Evolutionary conservation across 225 moss, liverwort and hornwort species (phyloP).

Genomic region (Neckera pumila): DNA sequence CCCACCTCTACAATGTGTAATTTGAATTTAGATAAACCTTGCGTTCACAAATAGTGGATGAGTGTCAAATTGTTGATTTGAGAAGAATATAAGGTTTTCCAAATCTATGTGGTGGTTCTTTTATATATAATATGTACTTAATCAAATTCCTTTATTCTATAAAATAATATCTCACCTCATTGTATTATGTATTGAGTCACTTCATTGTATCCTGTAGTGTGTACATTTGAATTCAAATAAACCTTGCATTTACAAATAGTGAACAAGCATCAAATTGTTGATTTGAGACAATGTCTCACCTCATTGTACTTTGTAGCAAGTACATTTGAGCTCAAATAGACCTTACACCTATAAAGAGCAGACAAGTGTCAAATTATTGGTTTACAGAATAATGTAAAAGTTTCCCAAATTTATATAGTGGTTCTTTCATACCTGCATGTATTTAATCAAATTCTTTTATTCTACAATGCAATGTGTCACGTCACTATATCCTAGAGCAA

Average conservation of each 20-base stretch:
- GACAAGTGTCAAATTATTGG: no score
- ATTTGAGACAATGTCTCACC: no score
- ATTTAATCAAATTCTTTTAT: not conserved
- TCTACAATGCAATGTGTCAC: accelerated
- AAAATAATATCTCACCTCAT: not conserved
- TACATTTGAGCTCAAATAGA: no score
- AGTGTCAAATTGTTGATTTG: not conserved
- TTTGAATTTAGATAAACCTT: accelerated
- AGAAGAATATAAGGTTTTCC: not conserved
- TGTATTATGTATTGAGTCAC: accelerated
- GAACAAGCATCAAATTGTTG: not conserved
- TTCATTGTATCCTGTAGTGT: accelerated
- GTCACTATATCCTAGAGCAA: accelerated
- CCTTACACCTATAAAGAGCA: no score
- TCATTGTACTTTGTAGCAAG: no score
- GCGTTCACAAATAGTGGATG: accelerated
- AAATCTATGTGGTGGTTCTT: no score
- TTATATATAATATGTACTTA: accelerated
- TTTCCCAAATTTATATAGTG: not conserved
- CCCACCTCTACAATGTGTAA: no score
- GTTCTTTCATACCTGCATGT: accelerated
- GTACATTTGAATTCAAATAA: not conserved
- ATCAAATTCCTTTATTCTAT: not conserved
- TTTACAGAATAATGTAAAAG: no score
- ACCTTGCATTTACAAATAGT: accelerated